Evolutionary conservation across 257 asterid species (phyloP).

Genomic region (Nicotiana benthamiana): DNA sequence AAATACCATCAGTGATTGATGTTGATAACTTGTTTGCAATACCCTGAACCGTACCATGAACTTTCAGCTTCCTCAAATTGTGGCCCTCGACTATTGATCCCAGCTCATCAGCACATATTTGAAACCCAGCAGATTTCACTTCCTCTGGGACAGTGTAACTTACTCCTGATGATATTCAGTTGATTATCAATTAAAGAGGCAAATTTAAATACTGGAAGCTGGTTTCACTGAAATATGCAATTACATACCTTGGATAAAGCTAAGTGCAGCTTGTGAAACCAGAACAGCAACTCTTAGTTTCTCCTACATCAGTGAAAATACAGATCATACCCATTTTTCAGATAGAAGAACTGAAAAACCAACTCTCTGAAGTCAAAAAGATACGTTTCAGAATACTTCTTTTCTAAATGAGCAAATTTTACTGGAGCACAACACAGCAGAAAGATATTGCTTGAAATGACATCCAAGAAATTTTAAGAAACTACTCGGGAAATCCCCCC

Average conservation of each 20-base stretch:
- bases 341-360: neutral
- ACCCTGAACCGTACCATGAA: constrained; percentile 71
- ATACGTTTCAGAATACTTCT: neutral
- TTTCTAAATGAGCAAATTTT: neutral
- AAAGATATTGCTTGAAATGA: neutral
- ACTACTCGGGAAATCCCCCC: too few relatives aligned
- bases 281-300: constrained; percentile 78
- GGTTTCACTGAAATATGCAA: neutral
- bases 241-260: constrained; percentile 66
- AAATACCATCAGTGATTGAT: constrained; percentile 44
- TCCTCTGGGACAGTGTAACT: constrained; percentile 58
- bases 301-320: constrained; percentile 45
- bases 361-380: neutral
- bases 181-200: constrained; percentile 5
- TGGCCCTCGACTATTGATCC: constrained; percentile 77
- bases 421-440: neutral
- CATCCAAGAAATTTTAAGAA: neutral
- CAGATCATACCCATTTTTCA: neutral
- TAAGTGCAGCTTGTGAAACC: constrained; percentile 84
- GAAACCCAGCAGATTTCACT: constrained; percentile 63
- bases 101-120: constrained; percentile 64
- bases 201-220: neutral
- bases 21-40: constrained; percentile 54
- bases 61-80: constrained; percentile 52
- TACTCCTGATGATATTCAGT: constrained; percentile 42